Conservation (phyloP, 2,329 filamentous ascomycete species). For the Fusarium coicis region DNA sequence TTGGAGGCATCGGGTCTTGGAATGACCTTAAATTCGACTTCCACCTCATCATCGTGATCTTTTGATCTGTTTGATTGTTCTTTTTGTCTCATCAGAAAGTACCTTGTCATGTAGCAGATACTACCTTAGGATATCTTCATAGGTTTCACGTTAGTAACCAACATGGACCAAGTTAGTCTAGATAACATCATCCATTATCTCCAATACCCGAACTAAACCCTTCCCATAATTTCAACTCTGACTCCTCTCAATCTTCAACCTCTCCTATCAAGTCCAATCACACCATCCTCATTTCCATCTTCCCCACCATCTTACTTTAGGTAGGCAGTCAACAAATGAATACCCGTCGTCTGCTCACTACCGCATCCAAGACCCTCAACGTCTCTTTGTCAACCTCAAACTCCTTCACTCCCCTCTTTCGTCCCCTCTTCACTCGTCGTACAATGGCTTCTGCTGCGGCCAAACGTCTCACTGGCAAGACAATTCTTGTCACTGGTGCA, state of each 20-base stretch:
- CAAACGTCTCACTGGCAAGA: constrained; percentile 93
- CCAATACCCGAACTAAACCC: not conserved
- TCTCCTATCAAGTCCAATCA: constrained; percentile 19
- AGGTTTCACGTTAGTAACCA: not conserved
- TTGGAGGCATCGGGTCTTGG: not conserved
- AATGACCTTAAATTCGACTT: not conserved
- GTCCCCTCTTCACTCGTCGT: constrained; percentile 35
- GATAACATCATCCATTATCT: constrained; percentile 5
- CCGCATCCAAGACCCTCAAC: constrained; percentile 27
- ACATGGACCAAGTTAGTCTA: not conserved
- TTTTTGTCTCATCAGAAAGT: not conserved
- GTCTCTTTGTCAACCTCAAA: constrained; percentile 12
- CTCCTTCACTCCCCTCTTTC: constrained; percentile 2
- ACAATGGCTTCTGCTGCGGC: constrained; percentile 70
- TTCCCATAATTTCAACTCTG: not conserved
- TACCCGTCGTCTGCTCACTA: constrained; percentile 31
- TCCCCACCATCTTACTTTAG: constrained; percentile 24
- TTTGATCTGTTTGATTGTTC: not conserved
- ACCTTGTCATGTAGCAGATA: not conserved
- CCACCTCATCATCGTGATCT: not conserved
- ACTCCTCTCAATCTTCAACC: not conserved
- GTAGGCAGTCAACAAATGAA: constrained; percentile 38
- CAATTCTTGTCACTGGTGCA: constrained; percentile 89
- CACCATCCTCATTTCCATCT: constrained; percentile 22
- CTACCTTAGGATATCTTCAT: not conserved